phyloP scores from a whole-genome alignment of 768 basidiomycete species.

The Paxillus rubicundulus region DNA sequence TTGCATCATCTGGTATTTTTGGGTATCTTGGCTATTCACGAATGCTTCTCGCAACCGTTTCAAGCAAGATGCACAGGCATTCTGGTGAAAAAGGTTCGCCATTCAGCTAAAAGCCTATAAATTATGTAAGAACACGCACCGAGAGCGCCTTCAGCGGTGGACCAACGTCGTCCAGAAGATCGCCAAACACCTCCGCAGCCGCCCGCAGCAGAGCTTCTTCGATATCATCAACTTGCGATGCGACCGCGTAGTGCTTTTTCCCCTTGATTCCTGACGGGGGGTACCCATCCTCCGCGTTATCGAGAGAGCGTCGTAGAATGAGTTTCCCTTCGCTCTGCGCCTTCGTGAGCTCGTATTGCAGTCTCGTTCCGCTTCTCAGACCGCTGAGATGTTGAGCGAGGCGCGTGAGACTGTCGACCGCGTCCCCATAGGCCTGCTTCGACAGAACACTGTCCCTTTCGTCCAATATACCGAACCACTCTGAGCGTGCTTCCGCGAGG shows the following conservation, averaged over 20 bases:
- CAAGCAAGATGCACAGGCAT: constrained; percentile 57
- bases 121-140: constrained; percentile 40
- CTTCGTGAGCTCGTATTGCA: constrained; percentile 80
- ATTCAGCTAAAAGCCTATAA: not conserved
- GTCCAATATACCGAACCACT: constrained; percentile 50
- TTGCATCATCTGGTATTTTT: constrained; percentile 36
- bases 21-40: constrained; percentile 37
- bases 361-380: constrained; percentile 73
- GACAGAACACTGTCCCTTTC: constrained; percentile 27
- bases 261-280: constrained; percentile 18
- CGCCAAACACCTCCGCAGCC: constrained; percentile 73
- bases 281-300: constrained; percentile 14
- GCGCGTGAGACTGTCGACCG: constrained; percentile 81
- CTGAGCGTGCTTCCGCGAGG: constrained; percentile 82
- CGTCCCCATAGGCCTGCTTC: constrained; percentile 75
- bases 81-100: constrained; percentile 36
- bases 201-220: constrained; percentile 38
- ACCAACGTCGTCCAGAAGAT: constrained; percentile 75
- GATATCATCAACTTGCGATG: constrained; percentile 44
- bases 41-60: constrained; percentile 67
- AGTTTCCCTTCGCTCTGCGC: constrained; percentile 50
- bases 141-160: constrained; percentile 73
- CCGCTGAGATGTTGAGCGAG: constrained; percentile 95
- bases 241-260: constrained; percentile 27
- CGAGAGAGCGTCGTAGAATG: constrained; percentile 25